Base-by-base conservation (phyloP, 768 basidiomycete genomes). In the Dioszegia crocea region DNA sequence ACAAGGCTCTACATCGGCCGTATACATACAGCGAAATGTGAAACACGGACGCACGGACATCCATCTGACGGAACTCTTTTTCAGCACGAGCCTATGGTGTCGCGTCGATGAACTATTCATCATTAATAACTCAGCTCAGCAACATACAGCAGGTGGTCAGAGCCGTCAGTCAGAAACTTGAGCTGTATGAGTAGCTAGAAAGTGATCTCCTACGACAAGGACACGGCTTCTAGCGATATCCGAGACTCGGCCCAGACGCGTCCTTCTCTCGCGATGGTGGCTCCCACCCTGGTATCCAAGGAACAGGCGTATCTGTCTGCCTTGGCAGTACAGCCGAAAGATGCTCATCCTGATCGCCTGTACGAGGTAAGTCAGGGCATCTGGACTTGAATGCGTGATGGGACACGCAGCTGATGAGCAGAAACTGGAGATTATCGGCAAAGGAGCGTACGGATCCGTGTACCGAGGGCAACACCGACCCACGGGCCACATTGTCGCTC, bases 381-480 rank as follows among this genome's bases (percentile, higher is more conserved):
- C 2, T 30, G 4, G 47, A 17, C 30, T 45, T 6, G 8, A 6
- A 6, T 21, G 23, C 54, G 17, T 1, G 27, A 46, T n/a, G n/a
- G n/a, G 39, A 54, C 45, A 31, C 45, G 33, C 21, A 21, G 31
- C 30, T 59, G 39, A 49, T 24, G 9, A 10, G 17, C 80, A 84
- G 74, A 86, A 89, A 70, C 84, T 93, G 40, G 90, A 94, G 77
- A 87, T 89, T n/a, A 83, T 94, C 31, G 93, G 94, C 30, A 92
- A 91, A 78, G 94, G 93, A 61, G 89, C 91, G 0, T 97, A 92
- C 78, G 94, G 96, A 44, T 90, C 91, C 9, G 94, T 99, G 14
- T 90, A 93, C 80, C 90, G 88, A 74, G 94, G 91, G 14, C 80
- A 85, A 55, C 88, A 98, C 67, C 83, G 88, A 49, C 82, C 86